A percentile compares a stretch with the other conserved stretches of the same genome.
Conservation (phyloP, 495 filamentous ascomycete genomes). For the Xylaria flabelliformis region DNA sequence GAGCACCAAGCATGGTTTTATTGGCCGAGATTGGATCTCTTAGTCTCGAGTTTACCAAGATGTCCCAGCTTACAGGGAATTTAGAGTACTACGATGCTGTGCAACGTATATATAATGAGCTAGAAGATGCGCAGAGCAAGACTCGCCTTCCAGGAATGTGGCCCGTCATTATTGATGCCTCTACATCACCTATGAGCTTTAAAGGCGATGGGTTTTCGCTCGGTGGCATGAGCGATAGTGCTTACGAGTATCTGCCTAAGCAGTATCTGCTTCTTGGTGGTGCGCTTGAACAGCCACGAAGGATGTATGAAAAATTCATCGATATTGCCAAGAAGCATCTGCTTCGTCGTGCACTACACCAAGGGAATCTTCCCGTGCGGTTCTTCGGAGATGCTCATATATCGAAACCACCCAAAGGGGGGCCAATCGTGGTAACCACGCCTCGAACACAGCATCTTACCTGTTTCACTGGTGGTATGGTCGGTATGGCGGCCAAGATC, state of each 20-base stretch:
- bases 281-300: slow-evolving; percentile 71
- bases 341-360: slow-evolving; percentile 67
- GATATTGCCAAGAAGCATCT: slow-evolving; percentile 71
- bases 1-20: slow-evolving; percentile 53
- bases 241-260: slow-evolving; percentile 86
- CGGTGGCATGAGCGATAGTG: slow-evolving; percentile 80
- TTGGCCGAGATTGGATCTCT: slow-evolving; percentile 76
- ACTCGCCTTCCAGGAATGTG: slow-evolving; percentile 81
- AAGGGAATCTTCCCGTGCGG: slow-evolving; percentile 67
- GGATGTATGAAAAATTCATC: slow-evolving; percentile 76
- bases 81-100: slow-evolving; percentile 87
- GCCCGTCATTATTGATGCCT: slow-evolving; percentile 73
- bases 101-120: slow-evolving; percentile 76
- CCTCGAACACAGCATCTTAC: slow-evolving; percentile 52
- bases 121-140: slow-evolving; percentile 68
- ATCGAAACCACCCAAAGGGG: slow-evolving; percentile 27
- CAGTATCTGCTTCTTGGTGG: slow-evolving; percentile 75
- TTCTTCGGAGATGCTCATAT: slow-evolving; percentile 60
- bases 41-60: slow-evolving; percentile 80
- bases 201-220: slow-evolving; percentile 61
- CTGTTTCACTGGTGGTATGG: slow-evolving; percentile 89
- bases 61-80: slow-evolving; percentile 81
- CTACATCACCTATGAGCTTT: slow-evolving; percentile 59
- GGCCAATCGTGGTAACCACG: slow-evolving; percentile 32
- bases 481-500: slow-evolving; percentile 76